Conservation (phyloP, 331 rosid species). For the Rhamnella rubrinervis region DNA sequence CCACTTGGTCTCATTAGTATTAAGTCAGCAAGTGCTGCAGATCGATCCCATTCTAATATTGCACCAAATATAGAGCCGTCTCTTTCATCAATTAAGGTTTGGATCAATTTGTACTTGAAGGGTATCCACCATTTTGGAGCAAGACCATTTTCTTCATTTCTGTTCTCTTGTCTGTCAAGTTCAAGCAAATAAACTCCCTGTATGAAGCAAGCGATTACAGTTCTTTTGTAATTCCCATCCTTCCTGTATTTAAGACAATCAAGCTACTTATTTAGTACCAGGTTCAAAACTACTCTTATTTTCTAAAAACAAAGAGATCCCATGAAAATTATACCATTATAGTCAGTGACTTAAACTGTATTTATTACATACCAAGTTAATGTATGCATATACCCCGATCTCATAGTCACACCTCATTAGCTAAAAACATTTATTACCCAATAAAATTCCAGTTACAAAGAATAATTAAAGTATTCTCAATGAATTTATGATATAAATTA, state of each 20-base stretch:
- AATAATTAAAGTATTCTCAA: too few relatives aligned
- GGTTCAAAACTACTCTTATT: too few relatives aligned
- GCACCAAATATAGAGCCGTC: conserved; percentile 96
- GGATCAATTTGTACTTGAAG: conserved; percentile 70
- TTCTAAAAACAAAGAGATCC: background rate
- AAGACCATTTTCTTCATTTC: conserved; percentile 54
- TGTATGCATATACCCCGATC: too few relatives aligned
- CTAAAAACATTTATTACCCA: too few relatives aligned
- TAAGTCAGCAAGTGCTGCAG: conserved; percentile 68
- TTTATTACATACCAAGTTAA: too few relatives aligned
- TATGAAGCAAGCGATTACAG: conserved; percentile 87
- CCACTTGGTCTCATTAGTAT: conserved; percentile 77
- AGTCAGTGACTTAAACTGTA: background rate
- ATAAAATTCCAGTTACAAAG: too few relatives aligned
- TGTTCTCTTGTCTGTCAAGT: conserved; percentile 82
- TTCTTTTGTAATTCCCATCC: conserved; percentile 67
- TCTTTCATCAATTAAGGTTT: conserved; percentile 72
- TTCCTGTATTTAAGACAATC: conserved; percentile 49
- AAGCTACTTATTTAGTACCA: background rate
- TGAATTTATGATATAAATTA: too few relatives aligned
- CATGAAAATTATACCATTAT: too few relatives aligned
- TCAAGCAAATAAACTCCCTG: conserved; percentile 92
- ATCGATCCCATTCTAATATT: conserved; percentile 82
- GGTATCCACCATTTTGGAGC: conserved; percentile 99
- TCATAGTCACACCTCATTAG: too few relatives aligned